These are phyloP conservation scores for Ormosia semicastrata DNA, from an alignment of 306 rosid genomes.

Conservation along the genomic window DNA sequence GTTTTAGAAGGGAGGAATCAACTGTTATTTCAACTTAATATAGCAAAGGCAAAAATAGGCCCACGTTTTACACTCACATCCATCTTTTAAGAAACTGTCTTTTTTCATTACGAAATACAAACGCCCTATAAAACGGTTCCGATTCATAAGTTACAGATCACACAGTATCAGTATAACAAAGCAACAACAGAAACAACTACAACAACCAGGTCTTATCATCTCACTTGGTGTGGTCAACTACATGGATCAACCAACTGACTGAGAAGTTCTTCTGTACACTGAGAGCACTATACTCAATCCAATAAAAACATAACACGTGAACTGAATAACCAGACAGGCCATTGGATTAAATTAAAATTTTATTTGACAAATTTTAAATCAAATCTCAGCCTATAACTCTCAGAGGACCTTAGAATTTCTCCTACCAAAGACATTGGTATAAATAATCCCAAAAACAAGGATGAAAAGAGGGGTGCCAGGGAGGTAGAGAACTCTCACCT, in stretches of 20 bases:
- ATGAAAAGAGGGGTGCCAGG: neutral
- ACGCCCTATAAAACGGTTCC: neutral
- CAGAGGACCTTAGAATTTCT: neutral
- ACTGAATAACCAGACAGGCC: neutral
- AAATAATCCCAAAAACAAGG: neutral
- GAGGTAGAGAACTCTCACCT: conserved; percentile 53
- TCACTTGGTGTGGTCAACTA: neutral
- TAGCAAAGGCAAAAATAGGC: neutral
- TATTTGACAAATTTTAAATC: too few species aligned
- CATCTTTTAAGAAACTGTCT: neutral
- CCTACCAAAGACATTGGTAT: neutral
- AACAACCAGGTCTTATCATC: neutral
- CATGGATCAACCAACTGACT: too few species aligned
- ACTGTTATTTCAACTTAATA: neutral
- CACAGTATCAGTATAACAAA: neutral
- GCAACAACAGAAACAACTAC: neutral
- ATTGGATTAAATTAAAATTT: neutral
- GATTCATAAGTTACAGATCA: neutral
- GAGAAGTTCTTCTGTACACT: too few species aligned
- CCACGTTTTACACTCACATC: neutral
- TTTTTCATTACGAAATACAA: neutral
- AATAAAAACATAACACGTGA: neutral
- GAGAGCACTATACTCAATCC: neutral
- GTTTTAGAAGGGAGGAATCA: neutral
- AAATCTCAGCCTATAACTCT: neutral